Percentiles rank a stretch among this genome's conserved stretches.
phyloP scores from a whole-genome alignment of 805 yeast species.

The Wickerhamomyces bovis region DNA sequence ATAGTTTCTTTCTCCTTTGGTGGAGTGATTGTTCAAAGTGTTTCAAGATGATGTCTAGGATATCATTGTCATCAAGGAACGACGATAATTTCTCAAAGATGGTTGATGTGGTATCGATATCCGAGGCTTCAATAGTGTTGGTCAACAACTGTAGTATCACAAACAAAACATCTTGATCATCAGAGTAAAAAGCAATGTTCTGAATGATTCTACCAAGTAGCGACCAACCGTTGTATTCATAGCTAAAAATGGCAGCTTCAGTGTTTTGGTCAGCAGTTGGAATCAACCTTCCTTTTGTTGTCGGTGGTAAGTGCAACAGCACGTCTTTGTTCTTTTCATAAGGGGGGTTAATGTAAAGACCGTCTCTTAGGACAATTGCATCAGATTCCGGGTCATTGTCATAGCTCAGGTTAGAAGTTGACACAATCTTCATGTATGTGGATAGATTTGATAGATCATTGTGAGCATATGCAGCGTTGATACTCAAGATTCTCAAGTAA shows the following conservation, averaged over 20 bases:
- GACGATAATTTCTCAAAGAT: constrained; percentile 30
- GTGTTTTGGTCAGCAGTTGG: constrained; percentile 39
- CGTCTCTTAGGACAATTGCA: constrained; percentile 42
- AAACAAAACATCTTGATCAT: constrained; percentile 36
- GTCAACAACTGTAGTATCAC: constrained; percentile 49
- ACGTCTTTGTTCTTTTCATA: constrained; percentile 42
- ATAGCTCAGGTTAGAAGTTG: constrained; percentile 35
- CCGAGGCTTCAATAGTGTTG: constrained; percentile 36
- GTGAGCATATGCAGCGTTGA: constrained; percentile 62
- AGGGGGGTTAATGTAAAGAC: constrained; percentile 50
- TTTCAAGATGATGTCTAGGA: constrained; percentile 55
- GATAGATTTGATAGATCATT: constrained; percentile 52
- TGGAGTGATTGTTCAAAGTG: constrained; percentile 66
- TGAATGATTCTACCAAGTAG: constrained; percentile 73
- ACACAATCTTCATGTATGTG: constrained; percentile 52
- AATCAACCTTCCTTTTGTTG: constrained; percentile 67
- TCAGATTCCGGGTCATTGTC: constrained; percentile 45
- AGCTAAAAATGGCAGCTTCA: constrained; percentile 55
- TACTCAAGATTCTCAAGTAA: constrained; percentile 51
- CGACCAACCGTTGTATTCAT: constrained; percentile 83
- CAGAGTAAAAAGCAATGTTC: constrained; percentile 35
- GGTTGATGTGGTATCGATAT: constrained; percentile 35
- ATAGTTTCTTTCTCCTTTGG: constrained; percentile 40
- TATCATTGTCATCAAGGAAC: constrained; percentile 50
- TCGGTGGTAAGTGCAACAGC: constrained; percentile 39